phyloP scores from a whole-genome alignment of 2,329 filamentous ascomycete species.

The Colletotrichum higginsianum region DNA sequence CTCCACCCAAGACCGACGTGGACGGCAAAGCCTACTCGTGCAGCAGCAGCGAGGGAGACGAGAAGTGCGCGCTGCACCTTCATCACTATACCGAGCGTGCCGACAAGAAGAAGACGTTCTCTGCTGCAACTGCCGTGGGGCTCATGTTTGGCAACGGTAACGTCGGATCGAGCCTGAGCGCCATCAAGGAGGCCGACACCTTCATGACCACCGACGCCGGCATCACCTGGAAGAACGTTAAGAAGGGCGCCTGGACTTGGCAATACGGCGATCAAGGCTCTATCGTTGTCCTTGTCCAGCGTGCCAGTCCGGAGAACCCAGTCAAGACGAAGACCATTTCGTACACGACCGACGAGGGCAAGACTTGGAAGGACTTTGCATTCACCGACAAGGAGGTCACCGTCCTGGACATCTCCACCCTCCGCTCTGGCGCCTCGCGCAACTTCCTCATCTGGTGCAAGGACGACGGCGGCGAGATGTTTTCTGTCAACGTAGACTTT shows the following conservation, averaged over 20 bases:
- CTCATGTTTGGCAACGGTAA: constrained; percentile 94
- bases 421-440: constrained; percentile 89
- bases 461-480: constrained; percentile 67
- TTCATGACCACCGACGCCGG: constrained; percentile 95
- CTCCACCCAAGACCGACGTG: constrained; percentile 79
- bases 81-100: constrained; percentile 94
- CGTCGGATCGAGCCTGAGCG: constrained; percentile 79
- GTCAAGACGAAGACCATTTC: constrained; percentile 78
- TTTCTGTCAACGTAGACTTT: constrained; percentile 91
- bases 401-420: constrained; percentile 86
- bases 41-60: constrained; percentile 68
- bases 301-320: constrained; percentile 75
- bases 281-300: constrained; percentile 88
- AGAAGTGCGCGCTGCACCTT: constrained; percentile 88
- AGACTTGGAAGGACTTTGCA: constrained; percentile 81
- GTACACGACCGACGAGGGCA: constrained; percentile 87
- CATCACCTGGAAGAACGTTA: constrained; percentile 86
- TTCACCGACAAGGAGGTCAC: constrained; percentile 81
- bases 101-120: constrained; percentile 88
- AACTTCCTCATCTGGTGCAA: constrained; percentile 94
- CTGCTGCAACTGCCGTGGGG: constrained; percentile 88
- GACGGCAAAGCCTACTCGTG: constrained; percentile 82
- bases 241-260: constrained; percentile 92
- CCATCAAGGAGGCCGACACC: constrained; percentile 82
- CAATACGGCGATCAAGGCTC: constrained; percentile 96